Percentiles rank a stretch among this genome's conserved stretches.
phyloP scores from a whole-genome alignment of 768 basidiomycete species.

The Amanita phalloides region DNA sequence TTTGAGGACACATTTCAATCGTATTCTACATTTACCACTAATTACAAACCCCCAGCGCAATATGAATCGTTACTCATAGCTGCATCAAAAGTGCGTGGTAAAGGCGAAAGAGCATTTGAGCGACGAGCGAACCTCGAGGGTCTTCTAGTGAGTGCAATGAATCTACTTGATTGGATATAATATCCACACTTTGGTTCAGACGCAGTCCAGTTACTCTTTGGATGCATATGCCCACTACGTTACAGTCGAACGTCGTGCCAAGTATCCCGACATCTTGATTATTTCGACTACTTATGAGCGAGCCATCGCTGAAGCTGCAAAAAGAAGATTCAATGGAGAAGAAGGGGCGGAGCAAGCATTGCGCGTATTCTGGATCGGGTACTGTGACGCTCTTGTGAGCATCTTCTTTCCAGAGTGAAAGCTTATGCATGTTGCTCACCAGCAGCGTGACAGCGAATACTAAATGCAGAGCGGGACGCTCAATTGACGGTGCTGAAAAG shows the following conservation, averaged over 20 bases:
- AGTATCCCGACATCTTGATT: constrained; percentile 46
- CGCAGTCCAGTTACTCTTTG: constrained; percentile 32
- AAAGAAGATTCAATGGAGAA: constrained; percentile 42
- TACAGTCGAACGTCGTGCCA: constrained; percentile 48
- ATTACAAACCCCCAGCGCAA: constrained; percentile 55
- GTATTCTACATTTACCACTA: constrained; percentile 86
- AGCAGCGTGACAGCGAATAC: constrained; percentile 28
- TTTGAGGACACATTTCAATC: constrained; percentile 73
- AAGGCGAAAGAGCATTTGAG: constrained; percentile 48
- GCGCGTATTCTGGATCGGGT: constrained; percentile 62
- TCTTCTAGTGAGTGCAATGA: constrained; percentile 35
- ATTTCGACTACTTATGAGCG: constrained; percentile 60
- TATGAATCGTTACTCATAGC: constrained; percentile 72
- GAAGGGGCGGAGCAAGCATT: constrained; percentile 46
- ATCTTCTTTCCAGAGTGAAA: background rate
- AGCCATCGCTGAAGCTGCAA: constrained; percentile 64
- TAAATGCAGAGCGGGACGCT: constrained; percentile 28
- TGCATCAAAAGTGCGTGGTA: constrained; percentile 63
- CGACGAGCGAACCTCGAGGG: constrained; percentile 55
- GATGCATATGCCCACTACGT: constrained; percentile 57
- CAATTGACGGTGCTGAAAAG: constrained; percentile 37
- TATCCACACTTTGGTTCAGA: constrained; percentile 12
- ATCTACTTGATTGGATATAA: background rate
- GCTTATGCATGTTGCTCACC: background rate
- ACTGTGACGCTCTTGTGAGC: constrained; percentile 60